A percentile compares a stretch with the other conserved stretches of the same genome.
phyloP scores from a whole-genome alignment of 139 green algal species.

The Chlorella ohadii region DNA sequence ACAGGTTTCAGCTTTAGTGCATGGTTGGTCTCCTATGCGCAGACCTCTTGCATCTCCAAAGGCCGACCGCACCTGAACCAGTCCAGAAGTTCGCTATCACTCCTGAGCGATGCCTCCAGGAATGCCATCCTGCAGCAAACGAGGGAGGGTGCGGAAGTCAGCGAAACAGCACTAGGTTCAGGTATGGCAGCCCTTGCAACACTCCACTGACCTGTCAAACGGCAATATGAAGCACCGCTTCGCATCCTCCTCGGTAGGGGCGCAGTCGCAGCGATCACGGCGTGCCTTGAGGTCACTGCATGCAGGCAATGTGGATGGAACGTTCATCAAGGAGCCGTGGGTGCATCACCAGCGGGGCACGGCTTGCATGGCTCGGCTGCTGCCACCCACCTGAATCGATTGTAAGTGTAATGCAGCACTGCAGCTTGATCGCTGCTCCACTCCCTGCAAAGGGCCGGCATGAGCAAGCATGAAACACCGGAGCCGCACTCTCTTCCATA shows the following conservation, averaged over 20 bases:
- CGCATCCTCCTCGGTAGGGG: slow-evolving; percentile 80
- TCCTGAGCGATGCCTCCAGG: slow-evolving; percentile 72
- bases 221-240: slow-evolving; percentile 90
- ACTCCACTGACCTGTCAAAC: slow-evolving; percentile 68
- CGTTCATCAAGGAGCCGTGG: too few species aligned
- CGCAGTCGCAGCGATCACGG: slow-evolving; percentile 83
- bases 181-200: too few species aligned
- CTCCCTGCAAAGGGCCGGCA: slow-evolving; percentile 72
- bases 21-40: too few species aligned
- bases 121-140: slow-evolving; percentile 64
- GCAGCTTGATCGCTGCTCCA: slow-evolving; percentile 68
- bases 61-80: slow-evolving; percentile 76
- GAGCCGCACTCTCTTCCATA: neutral
- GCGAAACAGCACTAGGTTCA: too few species aligned
- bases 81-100: slow-evolving; percentile 68
- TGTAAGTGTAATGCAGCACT: slow-evolving; percentile 87
- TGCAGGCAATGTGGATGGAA: neutral
- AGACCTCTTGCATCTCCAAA: too few species aligned
- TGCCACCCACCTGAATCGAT: slow-evolving; percentile 57
- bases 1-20: neutral
- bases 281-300: slow-evolving; percentile 65
- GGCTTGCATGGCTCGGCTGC: too few species aligned
- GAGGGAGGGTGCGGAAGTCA: neutral
- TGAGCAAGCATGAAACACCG: neutral
- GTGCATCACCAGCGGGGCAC: too few species aligned